Conservation (phyloP, 495 filamentous ascomycete genomes). For the Sordaria brevicollis region DNA sequence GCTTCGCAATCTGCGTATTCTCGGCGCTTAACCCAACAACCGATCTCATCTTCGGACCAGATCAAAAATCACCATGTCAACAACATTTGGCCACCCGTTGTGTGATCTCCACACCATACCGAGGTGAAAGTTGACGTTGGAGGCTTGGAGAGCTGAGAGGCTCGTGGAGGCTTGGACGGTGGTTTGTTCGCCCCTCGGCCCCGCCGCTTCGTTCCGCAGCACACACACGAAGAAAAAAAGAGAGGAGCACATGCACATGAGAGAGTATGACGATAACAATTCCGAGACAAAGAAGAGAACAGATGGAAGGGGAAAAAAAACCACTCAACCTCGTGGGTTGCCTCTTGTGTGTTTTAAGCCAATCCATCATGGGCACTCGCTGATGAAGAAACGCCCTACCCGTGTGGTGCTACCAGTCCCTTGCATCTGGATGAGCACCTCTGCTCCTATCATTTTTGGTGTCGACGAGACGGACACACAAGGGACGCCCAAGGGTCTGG, state of each 20-base stretch:
- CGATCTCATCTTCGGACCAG: not conserved
- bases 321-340: not conserved
- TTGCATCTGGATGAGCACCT: constrained; percentile 2
- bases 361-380: not conserved
- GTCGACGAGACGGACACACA: not conserved
- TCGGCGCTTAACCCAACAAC: not conserved
- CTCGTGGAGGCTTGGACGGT: too few relatives aligned
- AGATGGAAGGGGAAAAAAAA: not conserved
- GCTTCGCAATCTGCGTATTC: not conserved
- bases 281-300: not conserved
- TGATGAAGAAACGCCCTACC: constrained; percentile 10
- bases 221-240: not conserved
- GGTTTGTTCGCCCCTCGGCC: not conserved
- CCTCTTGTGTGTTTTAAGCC: not conserved
- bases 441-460: not conserved
- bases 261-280: not conserved
- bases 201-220: not conserved
- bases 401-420: constrained; percentile 8
- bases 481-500: not conserved
- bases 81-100: not conserved
- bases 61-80: not conserved
- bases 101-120: not conserved
- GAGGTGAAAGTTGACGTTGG: not conserved
- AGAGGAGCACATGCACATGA: not conserved
- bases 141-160: not conserved